A percentile compares a stretch with the other conserved stretches of the same genome.
Conservation (phyloP, 352 stramenopile genomes). For the Pythium volutum region DNA sequence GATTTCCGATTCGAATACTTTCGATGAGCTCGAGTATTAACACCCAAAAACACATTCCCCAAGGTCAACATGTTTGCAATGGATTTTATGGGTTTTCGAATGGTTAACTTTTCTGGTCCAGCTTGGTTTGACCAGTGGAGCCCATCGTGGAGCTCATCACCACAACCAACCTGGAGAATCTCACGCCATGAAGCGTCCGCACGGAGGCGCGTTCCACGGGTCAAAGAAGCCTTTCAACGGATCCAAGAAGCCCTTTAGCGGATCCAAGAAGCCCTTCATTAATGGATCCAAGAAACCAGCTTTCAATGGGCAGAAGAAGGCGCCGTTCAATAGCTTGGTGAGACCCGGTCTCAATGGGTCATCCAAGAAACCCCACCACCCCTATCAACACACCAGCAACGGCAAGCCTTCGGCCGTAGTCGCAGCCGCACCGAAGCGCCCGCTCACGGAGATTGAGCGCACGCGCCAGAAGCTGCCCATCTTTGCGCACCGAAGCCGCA, state of each 20-base stretch:
- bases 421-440: constrained; percentile 4
- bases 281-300: neutral
- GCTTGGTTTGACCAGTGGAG: constrained; percentile 1
- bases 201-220: constrained; percentile 5
- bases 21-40: constrained; percentile 9
- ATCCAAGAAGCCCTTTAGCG: constrained; percentile 12
- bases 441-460: constrained; percentile 46
- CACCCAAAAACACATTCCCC: constrained; percentile 17
- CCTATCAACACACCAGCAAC: neutral
- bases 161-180: neutral
- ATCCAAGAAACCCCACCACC: constrained; percentile 7
- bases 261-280: constrained; percentile 11
- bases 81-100: neutral
- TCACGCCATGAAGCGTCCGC: constrained; percentile 15
- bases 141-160: neutral
- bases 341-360: neutral
- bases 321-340: neutral
- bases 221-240: constrained; percentile 10
- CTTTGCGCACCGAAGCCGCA: constrained; percentile 62
- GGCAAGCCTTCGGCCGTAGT: neutral
- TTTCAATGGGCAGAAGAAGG: neutral
- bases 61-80: neutral
- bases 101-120: neutral
- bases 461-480: constrained; percentile 70
- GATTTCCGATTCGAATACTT: constrained; percentile 23